Evolutionary conservation across 495 filamentous ascomycete genomes (phyloP), one percentile per base, ranked within the genome.

Genomic region (Poronia punctata): DNA sequence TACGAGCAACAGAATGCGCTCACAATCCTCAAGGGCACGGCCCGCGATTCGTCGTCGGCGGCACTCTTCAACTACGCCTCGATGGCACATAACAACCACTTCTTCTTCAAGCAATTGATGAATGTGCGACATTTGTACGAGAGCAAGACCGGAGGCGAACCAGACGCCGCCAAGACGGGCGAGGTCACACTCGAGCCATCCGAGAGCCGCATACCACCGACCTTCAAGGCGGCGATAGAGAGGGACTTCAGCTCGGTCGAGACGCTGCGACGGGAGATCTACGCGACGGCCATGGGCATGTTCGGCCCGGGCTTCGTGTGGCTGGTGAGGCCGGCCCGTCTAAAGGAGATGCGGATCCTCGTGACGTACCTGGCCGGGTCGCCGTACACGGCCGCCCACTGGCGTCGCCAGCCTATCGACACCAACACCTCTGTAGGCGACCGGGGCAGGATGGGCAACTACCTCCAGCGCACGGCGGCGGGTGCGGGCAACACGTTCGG

Each of bases 291-390:
- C 40, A 67, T 75, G 46, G 73, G 78, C 62, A 95, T 97, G 88
- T 98, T 98, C 68, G 93, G 93, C 31, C 88, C 88, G 1, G 92
- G 83, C 38, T 97, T 89, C 68, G 87, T 97, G 50, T 98, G 92
- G 92, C 81, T 98, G 35, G 83, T 94, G 44, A 70, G 77, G 48
- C 53, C 45, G 34, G 60, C 59, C 5, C 50, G 54, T 21, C 48
- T 53, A 24, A 50, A 46, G 37, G 59, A 74, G 38, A 67, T 90
- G 61, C 76, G 80, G 53, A 82, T 96, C 52, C 74, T 98, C 43
- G 72, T 76, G 47, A 98, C 92, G 28, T 98, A 97, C 70, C 74
- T 88, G 43, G 89, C 92, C 42, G 92, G 92, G 35, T 82, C 84
- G 0, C 92, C 92, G 7, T 90, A 88, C 64, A 76, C 86, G 12